Evolutionary conservation across 106 monocot species (phyloP), one percentile per base, ranked within the genome.

Genomic region (Phalaenopsis equestris): DNA sequence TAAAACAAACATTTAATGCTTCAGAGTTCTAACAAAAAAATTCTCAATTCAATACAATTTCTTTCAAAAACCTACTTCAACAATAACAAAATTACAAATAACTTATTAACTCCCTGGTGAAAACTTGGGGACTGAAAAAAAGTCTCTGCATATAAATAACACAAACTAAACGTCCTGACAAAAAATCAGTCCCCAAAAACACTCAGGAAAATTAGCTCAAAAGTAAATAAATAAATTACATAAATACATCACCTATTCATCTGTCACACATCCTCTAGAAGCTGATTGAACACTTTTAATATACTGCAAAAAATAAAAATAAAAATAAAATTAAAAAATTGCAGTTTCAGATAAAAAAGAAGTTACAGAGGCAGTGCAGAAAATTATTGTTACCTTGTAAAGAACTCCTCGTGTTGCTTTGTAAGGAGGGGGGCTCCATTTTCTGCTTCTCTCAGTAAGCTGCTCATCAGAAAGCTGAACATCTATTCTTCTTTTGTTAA

Each of bases 201-300:
- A 70, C 70, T 6, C 6, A 43, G 6, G 43, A 43, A 43, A 43
- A 43, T 43, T n/a, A 43, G 43, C 43, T 43, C 6, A 43, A 36
- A 38, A 52, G 9, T 52, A 12, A 52, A 52, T 52, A 52, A 52
- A 52, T 52, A 52, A 52, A 52, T 12, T 52, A 14, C 12, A 52
- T 2, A 2, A 9, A 52, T 52, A 12, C 2, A n/a, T n/a, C 67
- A 45, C 47, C 82, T 86, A 93, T 73, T 99, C 99, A 64, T 99
- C 99, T 2, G 99, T 99, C n/a, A 99, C 99, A 55, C 99, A 99
- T 37, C 99, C 99, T 43, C 73, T 80, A n/a, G 99, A 95, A 9
- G 94, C 99, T 41, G 94, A 41, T 82, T 90, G 87, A 45, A 99
- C 99, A 61, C 86, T 91, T 85, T 90, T 95, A 68, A 95, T 95